Conservation (phyloP, 148 eudicot species). For the Amaranthus hypochondriacus region DNA sequence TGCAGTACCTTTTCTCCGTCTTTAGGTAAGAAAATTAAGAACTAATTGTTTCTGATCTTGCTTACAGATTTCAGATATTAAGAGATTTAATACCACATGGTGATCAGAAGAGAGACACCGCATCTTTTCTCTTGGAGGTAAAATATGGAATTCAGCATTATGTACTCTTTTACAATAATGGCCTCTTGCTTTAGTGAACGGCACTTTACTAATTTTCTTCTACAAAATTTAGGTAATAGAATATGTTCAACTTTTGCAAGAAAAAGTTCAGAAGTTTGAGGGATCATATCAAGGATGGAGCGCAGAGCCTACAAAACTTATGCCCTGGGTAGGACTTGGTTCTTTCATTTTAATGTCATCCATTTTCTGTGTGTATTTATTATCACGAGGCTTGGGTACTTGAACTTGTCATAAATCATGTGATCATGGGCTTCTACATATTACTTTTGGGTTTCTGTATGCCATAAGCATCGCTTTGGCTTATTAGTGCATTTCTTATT, state of each 20-base stretch:
- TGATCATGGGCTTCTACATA: background rate
- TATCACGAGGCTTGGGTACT: background rate
- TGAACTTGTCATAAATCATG: background rate
- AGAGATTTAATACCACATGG: constrained; percentile 80
- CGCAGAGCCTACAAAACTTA: constrained; percentile 75
- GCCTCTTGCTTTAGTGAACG: background rate
- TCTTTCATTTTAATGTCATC: constrained; percentile 5
- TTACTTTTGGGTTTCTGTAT: background rate
- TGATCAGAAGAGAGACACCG: constrained; percentile 93
- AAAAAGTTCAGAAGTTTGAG: constrained; percentile 81
- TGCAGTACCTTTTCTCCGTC: background rate
- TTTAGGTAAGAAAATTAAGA: background rate
- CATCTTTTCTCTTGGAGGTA: constrained; percentile 90
- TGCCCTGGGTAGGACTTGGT: constrained; percentile 74
- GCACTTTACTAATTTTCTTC: background rate
- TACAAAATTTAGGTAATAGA: constrained; percentile 66
- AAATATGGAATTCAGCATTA: background rate
- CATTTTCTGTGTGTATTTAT: background rate
- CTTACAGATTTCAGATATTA: constrained; percentile 74
- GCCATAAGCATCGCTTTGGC: background rate
- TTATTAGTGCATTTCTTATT: background rate
- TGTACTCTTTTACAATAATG: background rate
- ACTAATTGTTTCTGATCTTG: constrained; percentile 3
- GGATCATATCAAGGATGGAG: constrained; percentile 76
- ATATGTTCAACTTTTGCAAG: constrained; percentile 77